phyloP scores from a whole-genome alignment of 805 yeast species.

The Schwanniomyces occidentalis region DNA sequence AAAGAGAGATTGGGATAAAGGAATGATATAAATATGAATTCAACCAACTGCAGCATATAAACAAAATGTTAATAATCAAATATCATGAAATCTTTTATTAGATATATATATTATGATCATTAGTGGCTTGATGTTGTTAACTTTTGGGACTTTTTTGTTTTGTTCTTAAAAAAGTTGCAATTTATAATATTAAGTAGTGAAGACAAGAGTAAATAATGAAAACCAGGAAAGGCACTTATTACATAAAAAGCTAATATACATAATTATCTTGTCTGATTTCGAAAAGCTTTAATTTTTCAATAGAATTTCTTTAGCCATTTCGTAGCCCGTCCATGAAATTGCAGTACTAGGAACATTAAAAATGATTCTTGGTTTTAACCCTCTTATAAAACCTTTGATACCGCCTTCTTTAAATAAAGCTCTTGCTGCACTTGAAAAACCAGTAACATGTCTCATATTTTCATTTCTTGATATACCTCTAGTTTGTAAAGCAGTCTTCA shows the following conservation, averaged over 20 bases:
- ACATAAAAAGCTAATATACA: slow-evolving; percentile 5
- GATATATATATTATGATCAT: too few species aligned
- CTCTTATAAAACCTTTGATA: slow-evolving; percentile 70
- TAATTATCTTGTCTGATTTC: slow-evolving; percentile 6
- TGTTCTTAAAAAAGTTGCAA: too few species aligned
- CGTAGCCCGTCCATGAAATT: slow-evolving; percentile 96
- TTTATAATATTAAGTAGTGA: too few species aligned
- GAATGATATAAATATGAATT: too few species aligned
- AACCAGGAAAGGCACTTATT: not conserved
- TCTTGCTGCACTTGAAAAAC: slow-evolving; percentile 68
- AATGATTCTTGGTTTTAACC: slow-evolving; percentile 86
- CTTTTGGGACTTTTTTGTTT: too few species aligned
- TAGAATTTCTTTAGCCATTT: slow-evolving; percentile 84
- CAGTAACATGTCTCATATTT: slow-evolving; percentile 54
- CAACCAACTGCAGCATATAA: too few species aligned
- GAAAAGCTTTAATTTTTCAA: slow-evolving; percentile 22
- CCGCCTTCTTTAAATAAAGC: slow-evolving; percentile 67
- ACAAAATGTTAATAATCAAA: too few species aligned
- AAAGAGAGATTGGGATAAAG: not conserved
- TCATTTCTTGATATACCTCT: slow-evolving; percentile 56
- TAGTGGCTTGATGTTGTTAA: too few species aligned
- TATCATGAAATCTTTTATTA: too few species aligned
- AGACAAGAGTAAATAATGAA: too few species aligned
- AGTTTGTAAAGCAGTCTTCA: slow-evolving; percentile 89
- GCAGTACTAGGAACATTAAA: slow-evolving; percentile 96